Base-by-base conservation (phyloP, 1,284 basidiomycete genomes). In the Thecaphora frezii region DNA sequence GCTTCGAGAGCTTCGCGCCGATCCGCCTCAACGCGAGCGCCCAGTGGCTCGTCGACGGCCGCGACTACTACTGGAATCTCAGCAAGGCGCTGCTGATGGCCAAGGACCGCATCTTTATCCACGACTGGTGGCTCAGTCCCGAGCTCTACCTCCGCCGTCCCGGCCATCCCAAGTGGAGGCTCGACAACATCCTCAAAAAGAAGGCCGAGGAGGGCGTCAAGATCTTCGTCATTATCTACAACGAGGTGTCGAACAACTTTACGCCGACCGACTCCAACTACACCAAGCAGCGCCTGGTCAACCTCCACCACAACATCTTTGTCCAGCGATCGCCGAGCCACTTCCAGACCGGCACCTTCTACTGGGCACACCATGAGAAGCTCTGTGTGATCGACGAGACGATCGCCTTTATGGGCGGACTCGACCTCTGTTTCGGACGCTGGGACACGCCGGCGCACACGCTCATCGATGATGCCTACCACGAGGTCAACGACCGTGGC, bases 21-120 rank as follows among this genome's bases (percentile, higher is more conserved):
- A 89, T 97, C 55, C 85, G 94, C 18, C 81, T 91, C 71, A 93
- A 97, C 73, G 93, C 93, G 2, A 89, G 91, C 36, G 90, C 93
- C 0, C 94, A 97, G 74, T 98, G 96, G 96, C 86, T 98, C 3
- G 93, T 97, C n/a, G 96, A 99, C 80, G 96, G 94, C n/a, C 68
- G 76, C 24, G 76, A 78, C 55, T 78, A 78, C 62, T 78, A 64
- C 46, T 78, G 76, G 76, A 94, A 94, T 76, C 82, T 98, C n/a
- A 92, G 91, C 28, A 86, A 91, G 44, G 94, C 96, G 0, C 89
- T 98, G 48, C 83, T 90, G 46, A 85, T 96, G 69, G 94, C 96
- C 3, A 89, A 88, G 75, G 90, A 96, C 71, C 85, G 83, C 38
- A 79, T 81, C 56, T 81, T 75, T 41, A 77, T 77, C 25, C 75